Percentiles rank a stretch among this genome's conserved stretches.
Conservation (phyloP, 2,329 filamentous ascomycete genomes). For the Aspergillus neotritici region DNA sequence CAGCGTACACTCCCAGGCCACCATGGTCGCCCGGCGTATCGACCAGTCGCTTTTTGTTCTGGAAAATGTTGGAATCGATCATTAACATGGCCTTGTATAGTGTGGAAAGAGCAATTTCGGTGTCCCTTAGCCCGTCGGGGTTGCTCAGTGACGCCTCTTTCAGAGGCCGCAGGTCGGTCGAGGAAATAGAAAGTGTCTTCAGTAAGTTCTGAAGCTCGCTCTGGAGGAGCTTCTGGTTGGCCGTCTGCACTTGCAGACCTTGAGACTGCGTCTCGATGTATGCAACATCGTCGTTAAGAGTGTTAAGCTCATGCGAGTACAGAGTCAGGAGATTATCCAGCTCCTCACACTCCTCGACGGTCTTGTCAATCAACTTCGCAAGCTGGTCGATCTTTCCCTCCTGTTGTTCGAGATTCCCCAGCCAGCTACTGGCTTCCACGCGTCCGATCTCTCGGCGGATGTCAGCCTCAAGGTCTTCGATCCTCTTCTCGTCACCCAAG, state of each 20-base stretch:
- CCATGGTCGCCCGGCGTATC: constrained; percentile 37
- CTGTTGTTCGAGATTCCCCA: constrained; percentile 75
- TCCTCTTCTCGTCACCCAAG: constrained; percentile 65
- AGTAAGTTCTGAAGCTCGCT: constrained; percentile 85
- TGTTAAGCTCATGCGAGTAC: constrained; percentile 91
- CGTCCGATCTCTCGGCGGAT: constrained; percentile 83
- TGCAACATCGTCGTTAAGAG: constrained; percentile 87
- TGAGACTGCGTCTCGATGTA: constrained; percentile 98
- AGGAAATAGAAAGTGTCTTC: constrained; percentile 82
- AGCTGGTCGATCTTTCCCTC: constrained; percentile 86
- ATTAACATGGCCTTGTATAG: constrained; percentile 90
- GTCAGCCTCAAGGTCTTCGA: constrained; percentile 75
- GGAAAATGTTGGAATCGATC: constrained; percentile 75
- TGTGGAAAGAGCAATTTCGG: constrained; percentile 70
- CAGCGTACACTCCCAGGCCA: constrained; percentile 56
- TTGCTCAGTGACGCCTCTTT: constrained; percentile 68
- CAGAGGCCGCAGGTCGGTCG: constrained; percentile 67
- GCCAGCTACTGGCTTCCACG: constrained; percentile 87
- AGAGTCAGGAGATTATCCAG: constrained; percentile 88
- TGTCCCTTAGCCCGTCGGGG: constrained; percentile 63
- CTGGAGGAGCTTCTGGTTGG: constrained; percentile 91
- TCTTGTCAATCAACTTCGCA: constrained; percentile 75
- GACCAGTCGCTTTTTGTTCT: constrained; percentile 46
- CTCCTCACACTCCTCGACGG: constrained; percentile 94
- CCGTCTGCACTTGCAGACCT: constrained; percentile 91